Base-by-base conservation (phyloP, 2,329 filamentous ascomycete genomes). In the Diplodia mutila region DNA sequence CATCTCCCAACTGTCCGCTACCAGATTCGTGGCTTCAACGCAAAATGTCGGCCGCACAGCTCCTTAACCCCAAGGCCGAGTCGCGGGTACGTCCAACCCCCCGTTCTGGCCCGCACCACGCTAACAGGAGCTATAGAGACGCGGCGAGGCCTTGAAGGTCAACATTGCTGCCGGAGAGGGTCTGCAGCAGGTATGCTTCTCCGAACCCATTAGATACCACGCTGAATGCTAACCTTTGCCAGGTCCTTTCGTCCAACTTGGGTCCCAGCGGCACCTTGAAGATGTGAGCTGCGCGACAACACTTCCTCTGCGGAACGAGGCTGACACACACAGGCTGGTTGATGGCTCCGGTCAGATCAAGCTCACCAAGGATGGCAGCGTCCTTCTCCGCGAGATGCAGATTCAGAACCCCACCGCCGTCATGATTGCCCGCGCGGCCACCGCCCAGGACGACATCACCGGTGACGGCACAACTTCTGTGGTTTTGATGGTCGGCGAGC, bases 31-130 rank as follows among this genome's bases (percentile, higher is more conserved):
- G 52, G 53, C 21, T 42, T 14, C 11, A 21, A 39, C 27, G 21
- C 29, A 78, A 66, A 68, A 98, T 98, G 95, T 98, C 94, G 83
- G 95, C 95, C 75, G 94, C 95, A 78, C 94, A 98, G 85, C 90
- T 99, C 77, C 90, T 99, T 73, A 99, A 99, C 83, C 95, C 95
- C 70, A 99, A 99, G 86, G 95, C 95, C 77, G 95, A 99, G 85
- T 97, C 94, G 75, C 90, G 95, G 83, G 93, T 96, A 86, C 76
- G 91, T 84, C 25, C 4, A 72, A 69, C 71, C 63, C 51, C 65
- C 52, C 37, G 55, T 48, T 59, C 18, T 55, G 67, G 63, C 68
- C 54, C 69, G 66, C 57, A 73, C 70, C 75, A 72, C 73, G 80
- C 81, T 84, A 82, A 85, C 79, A 74, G 77, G 75, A 76, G 74